Percentiles rank a stretch among this genome's conserved stretches.
Evolutionary conservation across 2,329 filamentous ascomycete genomes (phyloP).

Genomic region (Graphilbum ipis-grandicollis): DNA sequence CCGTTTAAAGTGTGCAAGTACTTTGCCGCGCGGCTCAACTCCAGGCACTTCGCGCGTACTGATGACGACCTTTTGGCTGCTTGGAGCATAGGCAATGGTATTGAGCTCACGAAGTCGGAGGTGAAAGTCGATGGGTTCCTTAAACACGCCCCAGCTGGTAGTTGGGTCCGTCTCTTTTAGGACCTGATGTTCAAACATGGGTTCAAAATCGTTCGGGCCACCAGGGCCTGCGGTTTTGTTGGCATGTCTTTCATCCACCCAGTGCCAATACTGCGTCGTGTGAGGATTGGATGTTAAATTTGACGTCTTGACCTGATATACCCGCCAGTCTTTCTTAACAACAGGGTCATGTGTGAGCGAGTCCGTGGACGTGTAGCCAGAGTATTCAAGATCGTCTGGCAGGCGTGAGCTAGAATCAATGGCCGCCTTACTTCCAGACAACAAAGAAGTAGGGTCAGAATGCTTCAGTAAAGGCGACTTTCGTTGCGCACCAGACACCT

Average conservation of each 20-base stretch:
- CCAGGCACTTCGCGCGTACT: slow-evolving; percentile 16
- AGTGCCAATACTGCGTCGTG: slow-evolving; percentile 40
- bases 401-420: not conserved
- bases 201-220: slow-evolving; percentile 14
- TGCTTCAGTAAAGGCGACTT: too few relatives aligned
- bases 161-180: slow-evolving; percentile 24
- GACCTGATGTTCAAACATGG: slow-evolving; percentile 35
- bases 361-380: slow-evolving; percentile 34
- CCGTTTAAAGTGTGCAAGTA: slow-evolving; percentile 34
- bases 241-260: slow-evolving; percentile 16
- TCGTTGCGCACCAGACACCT: too few relatives aligned
- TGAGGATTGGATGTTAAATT: slow-evolving; percentile 25
- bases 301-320: slow-evolving; percentile 33
- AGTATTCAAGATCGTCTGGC: slow-evolving; percentile 22
- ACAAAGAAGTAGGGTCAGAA: too few relatives aligned
- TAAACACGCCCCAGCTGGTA: slow-evolving; percentile 30
- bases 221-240: slow-evolving; percentile 1
- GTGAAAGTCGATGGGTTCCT: slow-evolving; percentile 32
- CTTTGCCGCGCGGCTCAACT: slow-evolving; percentile 21
- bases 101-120: slow-evolving; percentile 27
- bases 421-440: too few relatives aligned
- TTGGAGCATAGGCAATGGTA: slow-evolving; percentile 25
- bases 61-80: slow-evolving; percentile 24
- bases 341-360: slow-evolving; percentile 28
- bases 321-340: slow-evolving; percentile 29